These are phyloP conservation scores for Phialocephala subalpina DNA, from an alignment of 2,329 filamentous ascomycete genomes.

Conservation along the genomic window DNA sequence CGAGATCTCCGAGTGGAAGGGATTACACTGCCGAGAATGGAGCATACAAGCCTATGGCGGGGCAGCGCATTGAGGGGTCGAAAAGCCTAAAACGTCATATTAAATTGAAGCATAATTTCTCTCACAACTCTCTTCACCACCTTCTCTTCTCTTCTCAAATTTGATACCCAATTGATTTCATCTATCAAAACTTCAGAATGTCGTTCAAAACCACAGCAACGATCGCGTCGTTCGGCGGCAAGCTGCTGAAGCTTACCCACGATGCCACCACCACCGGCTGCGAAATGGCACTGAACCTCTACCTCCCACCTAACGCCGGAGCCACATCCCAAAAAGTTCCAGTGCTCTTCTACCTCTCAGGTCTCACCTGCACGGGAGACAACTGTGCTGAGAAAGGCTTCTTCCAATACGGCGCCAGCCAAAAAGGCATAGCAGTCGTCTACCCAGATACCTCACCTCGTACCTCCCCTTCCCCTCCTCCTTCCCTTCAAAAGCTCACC, in stretches of 20 bases:
- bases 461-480: slow-evolving; percentile 43
- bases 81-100: slow-evolving; percentile 39
- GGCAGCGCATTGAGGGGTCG: slow-evolving; percentile 38
- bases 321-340: slow-evolving; percentile 67
- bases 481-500: neutral
- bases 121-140: slow-evolving; percentile 12
- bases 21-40: slow-evolving; percentile 32
- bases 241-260: slow-evolving; percentile 94
- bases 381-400: slow-evolving; percentile 86
- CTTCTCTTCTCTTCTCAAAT: slow-evolving; percentile 9
- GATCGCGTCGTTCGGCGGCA: slow-evolving; percentile 91
- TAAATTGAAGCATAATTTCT: slow-evolving; percentile 9
- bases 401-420: slow-evolving; percentile 83
- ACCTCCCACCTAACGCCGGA: slow-evolving; percentile 76
- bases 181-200: slow-evolving; percentile 60
- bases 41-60: slow-evolving; percentile 23
- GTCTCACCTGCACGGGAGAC: slow-evolving; percentile 93
- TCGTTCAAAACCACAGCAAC: slow-evolving; percentile 88
- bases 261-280: slow-evolving; percentile 79
- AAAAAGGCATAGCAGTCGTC: slow-evolving; percentile 87
- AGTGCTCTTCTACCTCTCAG: slow-evolving; percentile 91
- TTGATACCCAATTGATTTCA: slow-evolving; percentile 9
- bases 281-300: slow-evolving; percentile 93
- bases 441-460: slow-evolving; percentile 96
- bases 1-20: slow-evolving; percentile 32